Evolutionary conservation across 352 stramenopile genomes (phyloP).

Genomic region (Phytopythium ostracodes): DNA sequence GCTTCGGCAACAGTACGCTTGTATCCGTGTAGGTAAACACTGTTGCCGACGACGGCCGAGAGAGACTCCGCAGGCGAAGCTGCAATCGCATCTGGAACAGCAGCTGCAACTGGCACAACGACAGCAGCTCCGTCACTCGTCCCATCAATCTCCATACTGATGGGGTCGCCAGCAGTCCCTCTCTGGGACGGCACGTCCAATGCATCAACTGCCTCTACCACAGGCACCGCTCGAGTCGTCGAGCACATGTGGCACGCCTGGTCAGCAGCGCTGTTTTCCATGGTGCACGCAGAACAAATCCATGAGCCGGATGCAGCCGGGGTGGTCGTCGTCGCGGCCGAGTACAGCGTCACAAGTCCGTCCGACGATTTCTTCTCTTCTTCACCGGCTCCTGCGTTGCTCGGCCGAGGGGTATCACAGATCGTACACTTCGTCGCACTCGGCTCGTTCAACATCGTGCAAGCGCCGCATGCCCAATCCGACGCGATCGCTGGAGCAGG

Average conservation of each 20-base stretch:
- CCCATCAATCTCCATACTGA: conserved; percentile 36
- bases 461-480: conserved; percentile 74
- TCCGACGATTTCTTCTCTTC: conserved; percentile 27
- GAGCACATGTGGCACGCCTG: conserved; percentile 70
- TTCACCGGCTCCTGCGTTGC: conserved; percentile 10
- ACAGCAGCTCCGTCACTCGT: not conserved
- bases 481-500: conserved; percentile 5
- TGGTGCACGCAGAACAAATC: conserved; percentile 70
- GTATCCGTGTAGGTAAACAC: conserved; percentile 42
- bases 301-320: conserved; percentile 24
- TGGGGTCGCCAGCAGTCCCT: conserved; percentile 19
- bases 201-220: conserved; percentile 31
- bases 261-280: conserved; percentile 64
- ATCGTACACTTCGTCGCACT: conserved; percentile 66
- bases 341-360: conserved; percentile 65
- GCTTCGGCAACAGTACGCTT: conserved; percentile 41
- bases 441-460: conserved; percentile 68
- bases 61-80: conserved; percentile 10
- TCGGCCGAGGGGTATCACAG: conserved; percentile 52
- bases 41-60: conserved; percentile 29
- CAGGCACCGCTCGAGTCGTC: conserved; percentile 34
- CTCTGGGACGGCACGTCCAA: conserved; percentile 15
- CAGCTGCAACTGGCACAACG: conserved; percentile 8
- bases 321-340: conserved; percentile 32
- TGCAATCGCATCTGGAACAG: not conserved